Percentiles rank a stretch among this genome's conserved stretches.
These are phyloP conservation scores for Penicillium sp. DNA, from an alignment of 2,329 filamentous ascomycete genomes.

Conservation along the genomic window DNA sequence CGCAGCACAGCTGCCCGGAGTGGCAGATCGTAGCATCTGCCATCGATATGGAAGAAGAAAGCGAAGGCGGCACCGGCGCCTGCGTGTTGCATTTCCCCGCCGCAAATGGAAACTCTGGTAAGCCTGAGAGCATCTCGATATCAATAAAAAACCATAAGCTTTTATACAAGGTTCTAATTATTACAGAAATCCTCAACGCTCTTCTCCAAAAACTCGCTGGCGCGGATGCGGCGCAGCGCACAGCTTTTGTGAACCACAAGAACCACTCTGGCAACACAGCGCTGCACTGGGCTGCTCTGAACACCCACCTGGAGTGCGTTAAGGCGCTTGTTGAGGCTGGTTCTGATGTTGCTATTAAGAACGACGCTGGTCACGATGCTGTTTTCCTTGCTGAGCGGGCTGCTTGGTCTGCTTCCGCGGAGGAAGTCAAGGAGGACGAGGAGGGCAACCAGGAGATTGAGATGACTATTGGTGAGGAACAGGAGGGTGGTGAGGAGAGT, in stretches of 20 bases:
- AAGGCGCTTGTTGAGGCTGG: conserved; percentile 74
- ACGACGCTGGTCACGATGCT: conserved; percentile 80
- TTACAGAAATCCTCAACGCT: conserved; percentile 49
- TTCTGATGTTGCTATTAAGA: conserved; percentile 75
- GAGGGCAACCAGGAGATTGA: conserved; percentile 25
- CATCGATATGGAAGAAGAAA: conserved; percentile 74
- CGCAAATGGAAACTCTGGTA: conserved; percentile 84
- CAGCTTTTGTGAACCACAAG: conserved; percentile 48
- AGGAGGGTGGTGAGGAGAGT: conserved; percentile 8
- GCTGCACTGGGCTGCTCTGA: conserved; percentile 90
- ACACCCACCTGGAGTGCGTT: conserved; percentile 79
- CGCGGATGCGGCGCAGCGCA: conserved; percentile 20
- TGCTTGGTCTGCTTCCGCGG: conserved; percentile 63
- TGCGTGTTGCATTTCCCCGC: conserved; percentile 80
- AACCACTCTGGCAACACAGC: conserved; percentile 88
- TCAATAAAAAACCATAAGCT: neutral
- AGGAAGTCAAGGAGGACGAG: conserved; percentile 36
- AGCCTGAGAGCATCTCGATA: conserved; percentile 19
- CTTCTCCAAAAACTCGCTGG: conserved; percentile 46
- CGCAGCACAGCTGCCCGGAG: conserved; percentile 60
- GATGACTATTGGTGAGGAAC: conserved; percentile 26
- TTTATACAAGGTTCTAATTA: conserved; percentile 1
- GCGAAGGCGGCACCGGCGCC: conserved; percentile 56
- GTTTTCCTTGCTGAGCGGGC: conserved; percentile 73
- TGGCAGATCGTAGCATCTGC: conserved; percentile 69